Base-by-base conservation (phyloP, 208 protist species). In the Leishmania braziliensis region DNA sequence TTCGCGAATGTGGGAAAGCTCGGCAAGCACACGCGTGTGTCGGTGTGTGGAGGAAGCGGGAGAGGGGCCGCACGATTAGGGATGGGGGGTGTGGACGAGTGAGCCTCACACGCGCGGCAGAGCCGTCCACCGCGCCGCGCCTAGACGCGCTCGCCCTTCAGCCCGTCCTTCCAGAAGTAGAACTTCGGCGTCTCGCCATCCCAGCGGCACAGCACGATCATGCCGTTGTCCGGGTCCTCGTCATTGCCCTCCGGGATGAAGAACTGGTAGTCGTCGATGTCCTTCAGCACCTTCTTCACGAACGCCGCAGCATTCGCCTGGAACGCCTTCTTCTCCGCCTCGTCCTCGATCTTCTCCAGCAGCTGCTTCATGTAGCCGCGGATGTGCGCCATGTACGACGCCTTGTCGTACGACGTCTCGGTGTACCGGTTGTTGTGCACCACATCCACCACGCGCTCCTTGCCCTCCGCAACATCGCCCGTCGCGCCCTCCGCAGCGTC, bases 331-430 rank as follows among this genome's bases (percentile, higher is more conserved):
- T 96, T 96, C 68, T 89, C 93, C 48, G 92, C 92, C 36, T 86
- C 92, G 72, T 83, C 81, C 79, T 96, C 87, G 84, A 98, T 96
- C 76, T 89, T 87, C 84, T 97, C 93, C 75, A 96, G 88, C 73
- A 98, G 84, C 51, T 86, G 82, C 93, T 97, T 97, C 93, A 98
- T 97, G 95, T 97, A 97, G 76, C 83, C 78, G 77, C 95, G 95
- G 84, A 98, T 96, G 93, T 98, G 92, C 68, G 93, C 93, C 89
- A 95, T 97, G 91, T 97, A 98, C 53, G 88, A 92, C 74, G 91
- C 90, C 95, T 98, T 98, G 91, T 98, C 96, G 90, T 97, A 98
- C 85, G 80, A 91, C 62, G 95, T 98, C 91, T 97, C 95, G 74
- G 89, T 93, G 90, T 98, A 96, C 84, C 93, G 91, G 87, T 97